Base-by-base conservation (phyloP, 352 stramenopile species). In the Pythium aphanidermatum region DNA sequence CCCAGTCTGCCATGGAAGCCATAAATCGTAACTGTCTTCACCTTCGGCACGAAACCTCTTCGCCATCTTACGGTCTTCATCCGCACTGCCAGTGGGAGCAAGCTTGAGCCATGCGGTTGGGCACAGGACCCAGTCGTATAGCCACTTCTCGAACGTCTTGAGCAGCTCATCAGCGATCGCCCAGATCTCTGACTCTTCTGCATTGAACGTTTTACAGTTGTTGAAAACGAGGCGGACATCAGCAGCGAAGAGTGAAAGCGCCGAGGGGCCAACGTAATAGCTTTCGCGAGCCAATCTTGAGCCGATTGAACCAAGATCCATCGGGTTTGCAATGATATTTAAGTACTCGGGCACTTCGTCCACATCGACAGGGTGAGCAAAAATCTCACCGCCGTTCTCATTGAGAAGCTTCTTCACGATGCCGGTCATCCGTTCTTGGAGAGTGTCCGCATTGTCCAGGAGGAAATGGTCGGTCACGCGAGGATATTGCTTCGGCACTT, bases 141-240 rank as follows among this genome's bases (percentile, higher is more conserved):
- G 51, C 73, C 83, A 91, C 41, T 92, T 91, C 34, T 95, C 84
- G 47, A 95, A 95, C 3, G 63, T 74, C 46, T 74, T 72, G 5
- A 83, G 48, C 4, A 95, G 57, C 9, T 72, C 70, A 28, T 92
- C 58, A 2, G 84, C 81, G 50, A 87, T 60, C 20, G 62, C 33
- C 71, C 72, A 90, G 46, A 95, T 95, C 16, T 86, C 81, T 0
- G 84, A 95, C 20, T 64, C 76, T 25, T 85, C 72, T 0, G 66
- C 65, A 55, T 95, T 95, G 63, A 90, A 95, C 16, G 63, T 59
- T 41, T 91, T 92, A 53, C 85, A 95, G 51, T 95, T 95, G 13
- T 51, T 62, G 56, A 95, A 95, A 9, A 95, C 81, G 3, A 95
- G 60, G 19, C 85, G 72, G 9, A 95, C 74, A 26, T 95, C 83